Base-by-base conservation (phyloP, 2,329 filamentous ascomycete genomes). In the Acephala macrosclerotiorum region DNA sequence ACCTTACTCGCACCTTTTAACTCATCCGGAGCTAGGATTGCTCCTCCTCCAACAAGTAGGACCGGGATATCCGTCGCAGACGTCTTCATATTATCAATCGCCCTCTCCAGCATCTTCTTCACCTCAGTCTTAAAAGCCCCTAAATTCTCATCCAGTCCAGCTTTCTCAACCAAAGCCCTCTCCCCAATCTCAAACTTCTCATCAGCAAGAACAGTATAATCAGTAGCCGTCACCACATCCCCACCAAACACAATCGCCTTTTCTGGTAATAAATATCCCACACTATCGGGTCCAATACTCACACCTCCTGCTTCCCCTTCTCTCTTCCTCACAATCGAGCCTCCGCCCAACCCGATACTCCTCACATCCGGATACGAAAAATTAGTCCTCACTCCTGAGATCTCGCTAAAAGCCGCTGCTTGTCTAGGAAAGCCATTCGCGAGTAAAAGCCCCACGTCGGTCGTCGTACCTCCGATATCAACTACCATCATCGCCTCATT, bases 391-490 rank as follows among this genome's bases (percentile, higher is more conserved):
- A 88, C 85, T 0, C 85, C 85, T 0, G 81, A 84, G 1, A 89
- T 77, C 61, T 86, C 82, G 14, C 84, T 83, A 55, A 85, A 88
- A 0, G 83, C 83, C 0, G 85, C 81, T 2, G 86, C 84, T 67
- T 87, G 85, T n/a, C 85, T 80, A 0, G 86, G 86, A 45, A 88
- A 87, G 0, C 86, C 86, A 5, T 83, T 86, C 0, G 84, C 80
- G 0, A 87, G 77, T 1, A 88, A 74, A 0, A 85, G 77, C 14
- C 85, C 85, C 8, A 87, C 83, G 72, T 88, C 86, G 1, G 85
- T 85, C 0, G 85, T 88, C 0, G 86, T 88, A 14, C 86, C 86
- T 4, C 86, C 86, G 42, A 88, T 82, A 70, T 88, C 85, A 2
- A 87, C 80, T 0, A 87, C 85, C 55, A 87, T 72, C n/a, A 58